phyloP scores from a whole-genome alignment of 116 monocot species.

The Posidonia oceanica region DNA sequence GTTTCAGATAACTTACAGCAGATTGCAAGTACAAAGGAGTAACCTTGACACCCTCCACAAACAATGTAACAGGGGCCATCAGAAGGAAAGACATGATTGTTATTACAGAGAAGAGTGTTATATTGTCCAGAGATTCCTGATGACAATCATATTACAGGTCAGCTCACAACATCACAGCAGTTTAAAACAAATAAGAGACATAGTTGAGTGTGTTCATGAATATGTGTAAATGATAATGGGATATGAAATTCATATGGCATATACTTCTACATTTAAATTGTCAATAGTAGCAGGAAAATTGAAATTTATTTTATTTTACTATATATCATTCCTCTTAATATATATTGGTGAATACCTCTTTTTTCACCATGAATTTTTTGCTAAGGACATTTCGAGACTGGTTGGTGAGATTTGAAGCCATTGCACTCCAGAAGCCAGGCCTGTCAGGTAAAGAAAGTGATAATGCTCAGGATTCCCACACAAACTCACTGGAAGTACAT shows the following conservation, averaged over 20 bases:
- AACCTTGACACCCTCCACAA: slow-evolving; percentile 74
- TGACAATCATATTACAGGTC: background rate
- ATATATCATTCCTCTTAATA: background rate
- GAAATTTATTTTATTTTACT: too few species aligned
- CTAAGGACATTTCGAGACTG: slow-evolving; percentile 94
- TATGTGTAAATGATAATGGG: too few species aligned
- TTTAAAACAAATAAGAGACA: background rate
- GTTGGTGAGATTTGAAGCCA: slow-evolving; percentile 93
- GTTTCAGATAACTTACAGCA: slow-evolving; percentile 34
- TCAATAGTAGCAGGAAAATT: too few species aligned
- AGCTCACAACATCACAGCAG: background rate
- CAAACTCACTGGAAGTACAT: too few species aligned
- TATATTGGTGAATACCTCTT: slow-evolving; percentile 38
- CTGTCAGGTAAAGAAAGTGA: slow-evolving; percentile 16
- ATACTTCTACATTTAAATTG: too few species aligned
- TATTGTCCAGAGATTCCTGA: slow-evolving; percentile 96
- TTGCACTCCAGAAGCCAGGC: slow-evolving; percentile 99
- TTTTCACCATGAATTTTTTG: slow-evolving; percentile 92
- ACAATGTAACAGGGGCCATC: slow-evolving; percentile 44
- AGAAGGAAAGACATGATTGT: slow-evolving; percentile 87
- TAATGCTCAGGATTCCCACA: background rate
- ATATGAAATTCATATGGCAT: too few species aligned
- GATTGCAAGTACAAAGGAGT: slow-evolving; percentile 71
- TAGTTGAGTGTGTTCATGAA: too few species aligned
- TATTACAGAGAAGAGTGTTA: slow-evolving; percentile 88